Evolutionary conservation across 306 rosid species (phyloP).

Genomic region (Quercus mongolica): DNA sequence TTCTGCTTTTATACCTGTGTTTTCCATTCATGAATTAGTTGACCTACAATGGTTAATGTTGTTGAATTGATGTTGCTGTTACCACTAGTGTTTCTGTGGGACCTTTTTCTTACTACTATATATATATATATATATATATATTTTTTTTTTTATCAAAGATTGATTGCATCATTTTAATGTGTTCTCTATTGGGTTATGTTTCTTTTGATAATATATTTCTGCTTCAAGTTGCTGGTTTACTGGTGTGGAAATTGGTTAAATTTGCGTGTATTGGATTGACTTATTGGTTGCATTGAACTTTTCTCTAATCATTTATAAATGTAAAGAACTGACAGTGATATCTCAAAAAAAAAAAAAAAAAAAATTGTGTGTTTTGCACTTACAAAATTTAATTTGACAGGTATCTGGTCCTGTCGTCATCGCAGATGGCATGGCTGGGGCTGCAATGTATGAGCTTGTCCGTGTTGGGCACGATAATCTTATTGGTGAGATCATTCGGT

Average conservation of each 20-base stretch:
- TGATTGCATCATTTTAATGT: too few relatives aligned
- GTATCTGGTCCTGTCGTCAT: slow-evolving; percentile 98
- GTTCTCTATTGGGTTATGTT: too few relatives aligned
- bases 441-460: slow-evolving; percentile 97
- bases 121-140: too few relatives aligned
- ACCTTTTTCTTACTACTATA: not conserved
- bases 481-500: slow-evolving; percentile 96
- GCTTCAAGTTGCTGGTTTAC: not conserved
- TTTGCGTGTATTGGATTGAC: not conserved
- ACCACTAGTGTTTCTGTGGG: not conserved
- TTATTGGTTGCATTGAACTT: not conserved
- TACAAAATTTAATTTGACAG: slow-evolving; percentile 33
- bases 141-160: not conserved
- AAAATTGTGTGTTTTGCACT: not conserved
- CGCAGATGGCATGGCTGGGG: slow-evolving; percentile 99
- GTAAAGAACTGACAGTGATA: not conserved
- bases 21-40: not conserved
- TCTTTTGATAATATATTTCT: too few relatives aligned
- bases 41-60: not conserved
- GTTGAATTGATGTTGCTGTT: not conserved
- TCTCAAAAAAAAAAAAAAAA: not conserved
- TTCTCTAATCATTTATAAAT: not conserved
- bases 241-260: not conserved
- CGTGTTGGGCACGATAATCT: slow-evolving; percentile 92
- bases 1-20: not conserved